Percentiles rank a stretch among this genome's conserved stretches.
These are phyloP conservation scores for Nymphaea colorata DNA, from an alignment of 164 flowering plant genomes.

Conservation along the genomic window DNA sequence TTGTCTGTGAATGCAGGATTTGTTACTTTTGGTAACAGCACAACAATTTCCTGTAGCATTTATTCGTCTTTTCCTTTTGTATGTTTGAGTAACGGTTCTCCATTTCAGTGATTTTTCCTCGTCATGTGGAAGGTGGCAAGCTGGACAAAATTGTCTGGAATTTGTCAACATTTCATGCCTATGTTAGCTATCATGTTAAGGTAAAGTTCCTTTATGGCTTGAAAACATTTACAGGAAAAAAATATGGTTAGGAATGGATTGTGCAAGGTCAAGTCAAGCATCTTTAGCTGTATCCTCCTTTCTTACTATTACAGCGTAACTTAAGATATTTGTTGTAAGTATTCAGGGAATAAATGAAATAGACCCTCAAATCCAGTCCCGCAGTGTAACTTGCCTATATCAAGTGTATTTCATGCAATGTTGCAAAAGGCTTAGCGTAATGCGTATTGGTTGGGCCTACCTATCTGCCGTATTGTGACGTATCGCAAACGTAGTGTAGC, in stretches of 20 bases:
- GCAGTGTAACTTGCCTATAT: too few relatives aligned
- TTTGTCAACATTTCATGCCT: slow-evolving; percentile 88
- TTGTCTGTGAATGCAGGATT: slow-evolving; percentile 90
- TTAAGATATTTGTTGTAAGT: too few relatives aligned
- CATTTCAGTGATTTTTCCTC: slow-evolving; percentile 74
- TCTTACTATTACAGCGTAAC: too few relatives aligned
- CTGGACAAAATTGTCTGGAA: slow-evolving; percentile 88
- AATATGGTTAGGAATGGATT: not conserved
- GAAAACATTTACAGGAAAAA: not conserved
- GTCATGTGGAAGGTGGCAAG: slow-evolving; percentile 86
- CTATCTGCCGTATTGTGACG: too few relatives aligned
- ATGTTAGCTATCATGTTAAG: slow-evolving; percentile 96
- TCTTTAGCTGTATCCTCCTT: not conserved
- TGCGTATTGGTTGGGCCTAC: too few relatives aligned
- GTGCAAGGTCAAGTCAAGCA: not conserved
- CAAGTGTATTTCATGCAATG: too few relatives aligned
- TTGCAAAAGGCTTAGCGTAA: too few relatives aligned
- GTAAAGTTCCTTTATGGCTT: slow-evolving; percentile 20
- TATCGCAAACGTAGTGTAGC: too few relatives aligned
- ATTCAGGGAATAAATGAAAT: too few relatives aligned
- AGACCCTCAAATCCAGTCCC: too few relatives aligned
- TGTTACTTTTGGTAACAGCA: slow-evolving; percentile 69
- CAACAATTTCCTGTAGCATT: not conserved
- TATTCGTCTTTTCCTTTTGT: not conserved
- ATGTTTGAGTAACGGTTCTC: not conserved